Evolutionary conservation across 495 filamentous ascomycete genomes (phyloP), one percentile per base, ranked within the genome.

Genomic region (Recurvomyces mirabilis): DNA sequence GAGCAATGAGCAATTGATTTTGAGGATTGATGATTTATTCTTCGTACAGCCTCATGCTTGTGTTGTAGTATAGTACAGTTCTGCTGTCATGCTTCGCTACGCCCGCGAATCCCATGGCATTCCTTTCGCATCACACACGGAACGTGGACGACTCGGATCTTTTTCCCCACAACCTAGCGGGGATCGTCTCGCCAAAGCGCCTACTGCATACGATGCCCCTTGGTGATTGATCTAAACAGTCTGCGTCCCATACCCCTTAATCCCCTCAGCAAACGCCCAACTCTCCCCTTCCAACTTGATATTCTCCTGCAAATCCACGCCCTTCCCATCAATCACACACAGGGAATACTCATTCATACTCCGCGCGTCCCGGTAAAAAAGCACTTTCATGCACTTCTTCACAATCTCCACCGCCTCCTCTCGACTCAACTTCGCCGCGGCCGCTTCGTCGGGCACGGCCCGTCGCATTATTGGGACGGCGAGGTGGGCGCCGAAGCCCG

Each of bases 321-420:
- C 81, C 3, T 65, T 71, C 21, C 85, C 82, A 32, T 86, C 88
- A 38, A 98, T 73, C 21, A 94, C 72, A 12, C 88, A 88, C 61
- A 98, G 79, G 41, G 82, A 85, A 64, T 94, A 98, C 60, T 78
- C 72, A 64, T 95, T 86, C 61, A 87, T 63, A 69, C 84, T 91
- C 57, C 91, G 78, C 6, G 91, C 91, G 69, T 98, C 91, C 50
- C 91, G 74, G 69, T 98, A 98, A 70, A 87, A 98, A 43, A 98
- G 72, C 45, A 96, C 88, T 73, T 96, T 96, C 82, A 98, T 86
- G 62, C 85, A 93, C 65, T 94, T 82, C 67, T 80, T 80, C 45
- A 96, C 66, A 12, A 84, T 73, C 20, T 75, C 69, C 37, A 94
- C 70, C 31, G 91, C 91, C 62, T 82, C 60, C 56, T 96, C 89